Evolutionary conservation across 805 yeast species (phyloP).

Genomic region (Pichia insulana): DNA sequence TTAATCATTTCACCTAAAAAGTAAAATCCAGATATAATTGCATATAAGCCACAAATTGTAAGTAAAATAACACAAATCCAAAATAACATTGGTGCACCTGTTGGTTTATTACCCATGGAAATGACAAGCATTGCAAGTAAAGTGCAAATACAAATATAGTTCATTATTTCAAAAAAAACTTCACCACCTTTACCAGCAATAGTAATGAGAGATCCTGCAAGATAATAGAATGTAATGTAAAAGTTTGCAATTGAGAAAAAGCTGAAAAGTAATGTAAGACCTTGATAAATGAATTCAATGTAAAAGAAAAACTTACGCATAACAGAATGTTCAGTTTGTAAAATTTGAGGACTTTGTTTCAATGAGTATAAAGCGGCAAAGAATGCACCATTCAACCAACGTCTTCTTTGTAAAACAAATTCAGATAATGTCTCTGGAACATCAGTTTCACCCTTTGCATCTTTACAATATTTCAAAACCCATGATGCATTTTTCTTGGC

Average conservation of each 20-base stretch:
- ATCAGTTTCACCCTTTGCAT: slow-evolving; percentile 94
- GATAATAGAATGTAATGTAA: slow-evolving; percentile 83
- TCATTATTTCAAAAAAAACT: slow-evolving; percentile 75
- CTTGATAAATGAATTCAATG: slow-evolving; percentile 83
- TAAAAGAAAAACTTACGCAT: slow-evolving; percentile 76
- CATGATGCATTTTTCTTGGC: slow-evolving; percentile 78
- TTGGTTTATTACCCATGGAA: slow-evolving; percentile 96
- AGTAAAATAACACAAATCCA: slow-evolving; percentile 62
- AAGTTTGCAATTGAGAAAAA: slow-evolving; percentile 91
- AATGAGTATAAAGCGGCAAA: slow-evolving; percentile 93
- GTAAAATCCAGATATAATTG: slow-evolving; percentile 72
- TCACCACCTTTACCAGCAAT: slow-evolving; percentile 69
- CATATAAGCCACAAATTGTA: slow-evolving; percentile 72
- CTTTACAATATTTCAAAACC: slow-evolving; percentile 86
- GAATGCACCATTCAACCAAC: slow-evolving; percentile 97
- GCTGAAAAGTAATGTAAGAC: slow-evolving; percentile 69
- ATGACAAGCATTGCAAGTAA: slow-evolving; percentile 83
- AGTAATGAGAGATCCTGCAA: slow-evolving; percentile 74
- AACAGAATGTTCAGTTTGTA: slow-evolving; percentile 80
- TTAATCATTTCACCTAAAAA: slow-evolving; percentile 58
- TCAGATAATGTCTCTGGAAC: slow-evolving; percentile 94
- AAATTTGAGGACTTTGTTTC: slow-evolving; percentile 75
- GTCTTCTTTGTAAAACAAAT: slow-evolving; percentile 89
- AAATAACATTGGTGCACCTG: slow-evolving; percentile 81
- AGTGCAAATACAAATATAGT: slow-evolving; percentile 74